Evolutionary conservation across 768 basidiomycete genomes (phyloP).

Genomic region (Russula dissimulans): DNA sequence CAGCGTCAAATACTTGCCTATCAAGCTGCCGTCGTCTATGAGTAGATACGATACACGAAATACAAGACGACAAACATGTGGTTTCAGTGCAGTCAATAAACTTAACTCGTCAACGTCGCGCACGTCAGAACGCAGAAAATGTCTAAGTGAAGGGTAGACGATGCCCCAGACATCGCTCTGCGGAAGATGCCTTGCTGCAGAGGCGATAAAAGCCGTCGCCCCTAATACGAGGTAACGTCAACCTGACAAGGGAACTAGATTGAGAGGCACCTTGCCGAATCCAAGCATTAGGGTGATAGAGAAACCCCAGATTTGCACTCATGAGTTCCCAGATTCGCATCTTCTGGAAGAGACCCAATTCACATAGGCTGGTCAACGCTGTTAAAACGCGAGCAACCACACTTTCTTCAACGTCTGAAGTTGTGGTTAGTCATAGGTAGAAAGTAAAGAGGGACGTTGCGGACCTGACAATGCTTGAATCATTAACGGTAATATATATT

Average conservation of each 20-base stretch:
- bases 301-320: conserved; percentile 76
- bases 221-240: conserved; percentile 35
- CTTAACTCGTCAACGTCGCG: conserved; percentile 62
- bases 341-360: conserved; percentile 84
- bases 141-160: conserved; percentile 81
- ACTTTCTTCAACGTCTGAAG: conserved; percentile 84
- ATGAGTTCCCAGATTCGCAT: conserved; percentile 97
- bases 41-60: neutral
- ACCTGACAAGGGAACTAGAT: neutral
- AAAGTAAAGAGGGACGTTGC: neutral
- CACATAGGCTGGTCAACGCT: conserved; percentile 80
- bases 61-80: conserved; percentile 47
- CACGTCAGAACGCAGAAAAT: conserved; percentile 80
- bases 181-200: conserved; percentile 74
- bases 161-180: conserved; percentile 95
- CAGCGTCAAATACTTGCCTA: conserved; percentile 75
- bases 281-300: conserved; percentile 95
- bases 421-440: conserved; percentile 1
- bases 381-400: conserved; percentile 88
- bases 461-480: conserved; percentile 87
- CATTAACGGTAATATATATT: conserved; percentile 96
- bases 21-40: conserved; percentile 32
- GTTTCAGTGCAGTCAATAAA: conserved; percentile 66
- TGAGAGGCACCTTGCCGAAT: conserved; percentile 72
- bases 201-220: conserved; percentile 79